Evolutionary conservation across 1,139 yeast genomes (phyloP), one percentile per base, ranked within the genome.

Genomic region (Zygosaccharomyces pseudobailii): DNA sequence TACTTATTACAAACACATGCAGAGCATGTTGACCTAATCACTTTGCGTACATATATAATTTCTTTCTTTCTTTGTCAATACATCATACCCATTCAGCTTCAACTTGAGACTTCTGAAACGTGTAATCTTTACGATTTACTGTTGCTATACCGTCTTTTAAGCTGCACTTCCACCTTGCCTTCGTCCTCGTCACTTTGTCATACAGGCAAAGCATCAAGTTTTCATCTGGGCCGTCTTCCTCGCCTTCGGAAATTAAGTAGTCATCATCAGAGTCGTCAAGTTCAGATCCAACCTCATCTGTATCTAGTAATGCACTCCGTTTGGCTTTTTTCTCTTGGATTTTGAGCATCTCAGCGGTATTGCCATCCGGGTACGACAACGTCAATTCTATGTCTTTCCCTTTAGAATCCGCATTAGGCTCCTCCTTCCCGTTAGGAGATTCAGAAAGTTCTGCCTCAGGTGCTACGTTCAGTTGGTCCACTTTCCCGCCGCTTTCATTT

Each of bases 141-240:
- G 89, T 89, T 42, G 96, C 96, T 45, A 92, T 75, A 17, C 99
- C 99, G 66, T 94, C 99, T 65, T 89, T 89, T 59, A 92, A 76
- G 52, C 84, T 87, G 64, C 96, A 89, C 75, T 94, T 92, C 98
- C 99, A 94, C 70, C 94, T 90, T 67, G 90, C 94, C 65, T 90
- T 89, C 36, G 92, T 95, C 62, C 97, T 79, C 62, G 90, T 95
- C 13, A 92, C 98, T 68, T 90, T 87, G 65, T 92, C 99, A 66
- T 92, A 94, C 52, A 92, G 77, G 67, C 99, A 92, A 50, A 92
- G 76, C 85, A 94, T 89, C 51, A 90, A 84, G 72, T 88, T 92
- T 24, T 94, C 95, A 59, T 88, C 95, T 6, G 66, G 63, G 60
- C 83, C 72, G 62, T 78, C 75, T 62, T 75, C 71, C 53, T 71